These are phyloP conservation scores for Hymenoscyphus repandus DNA, from an alignment of 2,329 filamentous ascomycete genomes.

Conservation along the genomic window DNA sequence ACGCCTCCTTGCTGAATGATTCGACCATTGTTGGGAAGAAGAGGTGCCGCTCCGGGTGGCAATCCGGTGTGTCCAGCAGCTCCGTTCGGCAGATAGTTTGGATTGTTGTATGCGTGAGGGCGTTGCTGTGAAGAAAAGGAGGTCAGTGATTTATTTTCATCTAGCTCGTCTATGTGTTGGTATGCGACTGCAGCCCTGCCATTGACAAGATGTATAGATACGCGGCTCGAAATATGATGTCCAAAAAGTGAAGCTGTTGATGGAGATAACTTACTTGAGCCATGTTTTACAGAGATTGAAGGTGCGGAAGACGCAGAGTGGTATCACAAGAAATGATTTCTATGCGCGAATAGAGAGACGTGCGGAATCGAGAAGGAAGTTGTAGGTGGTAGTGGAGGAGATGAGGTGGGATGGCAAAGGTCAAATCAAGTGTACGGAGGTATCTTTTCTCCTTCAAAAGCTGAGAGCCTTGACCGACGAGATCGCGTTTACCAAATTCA, in stretches of 20 bases:
- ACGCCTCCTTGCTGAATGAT: slow-evolving; percentile 61
- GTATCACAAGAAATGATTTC: slow-evolving; percentile 9
- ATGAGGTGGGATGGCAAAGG: slow-evolving; percentile 9
- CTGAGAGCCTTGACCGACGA: not conserved
- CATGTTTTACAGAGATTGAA: slow-evolving; percentile 20
- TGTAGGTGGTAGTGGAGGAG: slow-evolving; percentile 8
- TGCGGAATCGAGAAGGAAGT: not conserved
- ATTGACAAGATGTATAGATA: not conserved
- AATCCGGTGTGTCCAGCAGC: slow-evolving; percentile 42
- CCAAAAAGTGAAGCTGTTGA: not conserved
- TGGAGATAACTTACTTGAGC: slow-evolving; percentile 26
- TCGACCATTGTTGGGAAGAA: slow-evolving; percentile 63
- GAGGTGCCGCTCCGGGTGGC: slow-evolving; percentile 56
- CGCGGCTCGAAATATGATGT: not conserved
- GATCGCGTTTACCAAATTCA: slow-evolving; percentile 1
- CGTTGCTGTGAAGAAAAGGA: slow-evolving; percentile 28
- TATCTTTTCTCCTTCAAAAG: slow-evolving; percentile 12
- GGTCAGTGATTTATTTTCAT: slow-evolving; percentile 18
- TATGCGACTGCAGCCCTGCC: not conserved
- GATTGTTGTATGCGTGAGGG: slow-evolving; percentile 30
- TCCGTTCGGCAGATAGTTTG: slow-evolving; percentile 57
- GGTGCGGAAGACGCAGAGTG: slow-evolving; percentile 9
- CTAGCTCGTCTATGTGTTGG: not conserved
- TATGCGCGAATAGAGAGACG: slow-evolving; percentile 17
- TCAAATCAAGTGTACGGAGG: slow-evolving; percentile 2